These are phyloP conservation scores for Xylariales sp. DNA, from an alignment of 2,329 filamentous ascomycete species.

Conservation along the genomic window DNA sequence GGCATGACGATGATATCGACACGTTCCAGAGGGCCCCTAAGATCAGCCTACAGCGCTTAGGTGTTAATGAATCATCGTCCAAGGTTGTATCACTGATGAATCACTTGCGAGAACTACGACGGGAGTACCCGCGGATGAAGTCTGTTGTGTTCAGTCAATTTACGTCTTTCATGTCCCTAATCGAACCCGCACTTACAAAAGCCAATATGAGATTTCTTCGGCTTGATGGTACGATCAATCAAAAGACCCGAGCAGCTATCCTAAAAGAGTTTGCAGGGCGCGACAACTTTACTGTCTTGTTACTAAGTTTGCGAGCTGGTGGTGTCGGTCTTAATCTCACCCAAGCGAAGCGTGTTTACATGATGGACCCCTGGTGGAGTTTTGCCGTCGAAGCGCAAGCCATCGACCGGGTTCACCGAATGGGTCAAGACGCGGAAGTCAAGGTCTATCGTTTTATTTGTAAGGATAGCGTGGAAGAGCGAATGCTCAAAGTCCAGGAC, in stretches of 20 bases:
- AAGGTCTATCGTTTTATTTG: conserved; percentile 90
- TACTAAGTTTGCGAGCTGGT: conserved; percentile 88
- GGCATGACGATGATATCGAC: conserved; percentile 70
- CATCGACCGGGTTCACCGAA: conserved; percentile 96
- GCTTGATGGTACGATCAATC: conserved; percentile 89
- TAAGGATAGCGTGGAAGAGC: conserved; percentile 89
- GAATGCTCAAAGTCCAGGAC: conserved; percentile 94
- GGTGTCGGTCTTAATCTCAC: conserved; percentile 96
- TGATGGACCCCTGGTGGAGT: conserved; percentile 99
- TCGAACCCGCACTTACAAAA: conserved; percentile 80
- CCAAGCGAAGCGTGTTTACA: conserved; percentile 87
- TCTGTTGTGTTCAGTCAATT: conserved; percentile 97
- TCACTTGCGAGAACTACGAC: conserved; percentile 77
- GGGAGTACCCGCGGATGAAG: conserved; percentile 76
- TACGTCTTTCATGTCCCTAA: conserved; percentile 93
- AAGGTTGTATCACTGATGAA: conserved; percentile 86
- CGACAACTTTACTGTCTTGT: conserved; percentile 75
- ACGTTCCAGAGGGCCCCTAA: conserved; percentile 56
- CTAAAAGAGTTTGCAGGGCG: conserved; percentile 76
- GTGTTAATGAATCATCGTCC: conserved; percentile 78
- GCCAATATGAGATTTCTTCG: conserved; percentile 84
- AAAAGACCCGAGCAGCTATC: conserved; percentile 84
- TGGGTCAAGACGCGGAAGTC: conserved; percentile 91
- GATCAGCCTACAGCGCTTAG: conserved; percentile 71
- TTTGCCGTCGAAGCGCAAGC: conserved; percentile 97